Evolutionary conservation across 2,329 filamentous ascomycete genomes (phyloP).

Genomic region (Aspergillus brunneoviolaceus): DNA sequence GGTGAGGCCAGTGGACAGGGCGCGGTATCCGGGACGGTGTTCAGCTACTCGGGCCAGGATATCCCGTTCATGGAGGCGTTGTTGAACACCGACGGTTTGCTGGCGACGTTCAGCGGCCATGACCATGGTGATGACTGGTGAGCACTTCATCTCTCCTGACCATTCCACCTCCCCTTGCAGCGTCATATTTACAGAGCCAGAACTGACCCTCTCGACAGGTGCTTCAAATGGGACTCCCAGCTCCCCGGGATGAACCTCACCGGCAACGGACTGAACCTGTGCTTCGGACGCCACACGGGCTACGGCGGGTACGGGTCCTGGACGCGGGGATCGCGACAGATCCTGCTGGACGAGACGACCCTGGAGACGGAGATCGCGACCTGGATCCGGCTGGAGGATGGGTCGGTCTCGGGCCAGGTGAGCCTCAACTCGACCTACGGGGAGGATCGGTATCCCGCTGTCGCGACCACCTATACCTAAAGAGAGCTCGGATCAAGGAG

Average conservation of each 20-base stretch:
- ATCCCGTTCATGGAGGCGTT: constrained; percentile 64
- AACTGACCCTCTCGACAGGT: constrained; percentile 16
- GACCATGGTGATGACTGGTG: constrained; percentile 66
- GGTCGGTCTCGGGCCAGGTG: constrained; percentile 52
- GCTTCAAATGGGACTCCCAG: constrained; percentile 42
- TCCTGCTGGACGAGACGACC: constrained; percentile 49
- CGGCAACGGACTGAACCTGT: constrained; percentile 50
- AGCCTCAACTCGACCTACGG: constrained; percentile 53
- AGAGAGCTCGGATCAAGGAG: no score
- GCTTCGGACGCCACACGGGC: constrained; percentile 65
- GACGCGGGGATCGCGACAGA: constrained; percentile 60
- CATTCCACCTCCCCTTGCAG: not conserved
- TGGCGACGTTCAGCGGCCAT: constrained; percentile 64
- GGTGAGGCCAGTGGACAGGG: constrained; percentile 15
- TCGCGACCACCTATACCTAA: not conserved
- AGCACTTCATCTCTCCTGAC: constrained; percentile 42
- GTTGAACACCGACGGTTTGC: constrained; percentile 53
- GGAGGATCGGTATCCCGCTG: constrained; percentile 4
- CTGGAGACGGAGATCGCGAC: constrained; percentile 50
- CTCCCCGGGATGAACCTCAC: constrained; percentile 32
- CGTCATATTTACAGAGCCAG: not conserved
- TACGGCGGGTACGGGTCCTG: constrained; percentile 69
- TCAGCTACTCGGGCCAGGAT: constrained; percentile 51
- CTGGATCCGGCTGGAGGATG: constrained; percentile 62
- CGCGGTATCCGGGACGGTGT: not conserved